Base-by-base conservation (phyloP, 805 yeast genomes). In the Kurtzmaniella cleridarum region DNA sequence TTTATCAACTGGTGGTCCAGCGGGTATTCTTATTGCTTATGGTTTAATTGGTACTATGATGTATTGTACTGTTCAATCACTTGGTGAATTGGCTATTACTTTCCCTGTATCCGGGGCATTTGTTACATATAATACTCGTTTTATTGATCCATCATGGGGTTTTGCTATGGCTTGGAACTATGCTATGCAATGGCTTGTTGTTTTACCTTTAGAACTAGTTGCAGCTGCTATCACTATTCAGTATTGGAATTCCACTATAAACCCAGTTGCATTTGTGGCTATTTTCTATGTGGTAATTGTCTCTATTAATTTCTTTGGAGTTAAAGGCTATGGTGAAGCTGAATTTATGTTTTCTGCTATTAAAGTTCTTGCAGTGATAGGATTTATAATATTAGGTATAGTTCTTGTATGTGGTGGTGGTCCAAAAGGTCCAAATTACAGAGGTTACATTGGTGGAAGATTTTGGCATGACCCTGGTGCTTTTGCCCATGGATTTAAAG, bases 91-190 rank as follows among this genome's bases (percentile, higher is more conserved):
- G 47, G 79, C 83, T 33, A 75, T 79, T 35, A 69, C 79, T 3
- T 78, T 74, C 59, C 86, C 86, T n/a, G 73, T 79, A 28, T 70
- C 83, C 10, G 85, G 85, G 54, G 81, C 84, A 10, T 80, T 79
- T 51, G 71, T 77, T 27, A 76, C 81, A 23, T 79, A 76, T 53
- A 73, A 79, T 6, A 64, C 79, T 5, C 64, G 76, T 46, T 78
- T 79, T 49, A 60, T 80, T 40, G 81, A 78, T 48, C 72, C 71
- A 16, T 74, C 82, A 3, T 73, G 77, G 68, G 85, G 84, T 28
- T 79, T 77, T 51, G 80, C 84, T 10, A 66, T 71, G 53, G 81
- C 80, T 42, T 73, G 78, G 71, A 77, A 55, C 40, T 53, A 53
- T 14, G 72, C 75, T 30, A 62, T 78, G 43, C 71, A 75, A 51